Conservation (phyloP, 768 basidiomycete genomes). For the Chiua virens region DNA sequence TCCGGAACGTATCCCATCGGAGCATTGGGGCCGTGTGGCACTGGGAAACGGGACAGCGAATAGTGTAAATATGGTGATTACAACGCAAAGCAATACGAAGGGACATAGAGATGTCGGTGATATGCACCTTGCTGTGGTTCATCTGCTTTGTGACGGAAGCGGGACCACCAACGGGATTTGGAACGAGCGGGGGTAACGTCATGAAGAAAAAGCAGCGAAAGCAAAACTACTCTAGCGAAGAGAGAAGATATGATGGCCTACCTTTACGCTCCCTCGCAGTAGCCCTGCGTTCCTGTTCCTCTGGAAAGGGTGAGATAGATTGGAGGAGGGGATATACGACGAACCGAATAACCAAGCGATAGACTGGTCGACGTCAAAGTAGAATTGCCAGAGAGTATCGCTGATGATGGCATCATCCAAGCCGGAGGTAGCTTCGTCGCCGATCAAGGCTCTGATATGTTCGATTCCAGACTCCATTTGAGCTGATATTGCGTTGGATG, state of each 20-base stretch:
- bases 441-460: slow-evolving; percentile 66
- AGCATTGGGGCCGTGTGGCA: slow-evolving; percentile 17
- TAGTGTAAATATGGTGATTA: slow-evolving; percentile 19
- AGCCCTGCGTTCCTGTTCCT: slow-evolving; percentile 64
- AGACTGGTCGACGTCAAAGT: slow-evolving; percentile 81
- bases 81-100: slow-evolving; percentile 17
- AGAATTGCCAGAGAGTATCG: slow-evolving; percentile 82
- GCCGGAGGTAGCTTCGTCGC: slow-evolving; percentile 60
- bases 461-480: slow-evolving; percentile 73
- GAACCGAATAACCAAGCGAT: slow-evolving; percentile 73
- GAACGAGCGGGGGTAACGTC: slow-evolving; percentile 27
- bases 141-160: slow-evolving; percentile 36
- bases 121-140: slow-evolving; percentile 62
- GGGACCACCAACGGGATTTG: slow-evolving; percentile 35
- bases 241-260: slow-evolving; percentile 48
- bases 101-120: slow-evolving; percentile 28
- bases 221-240: slow-evolving; percentile 35
- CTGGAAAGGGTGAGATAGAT: slow-evolving; percentile 36
- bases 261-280: slow-evolving; percentile 79
- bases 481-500: slow-evolving; percentile 37
- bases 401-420: slow-evolving; percentile 74
- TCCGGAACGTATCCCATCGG: slow-evolving; percentile 22
- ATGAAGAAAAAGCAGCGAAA: slow-evolving; percentile 34
- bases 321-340: slow-evolving; percentile 23
- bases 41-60: slow-evolving; percentile 21